Evolutionary conservation across 2,329 filamentous ascomycete genomes (phyloP), one percentile per base, ranked within the genome.

Genomic region (Colletotrichum gigasporum): DNA sequence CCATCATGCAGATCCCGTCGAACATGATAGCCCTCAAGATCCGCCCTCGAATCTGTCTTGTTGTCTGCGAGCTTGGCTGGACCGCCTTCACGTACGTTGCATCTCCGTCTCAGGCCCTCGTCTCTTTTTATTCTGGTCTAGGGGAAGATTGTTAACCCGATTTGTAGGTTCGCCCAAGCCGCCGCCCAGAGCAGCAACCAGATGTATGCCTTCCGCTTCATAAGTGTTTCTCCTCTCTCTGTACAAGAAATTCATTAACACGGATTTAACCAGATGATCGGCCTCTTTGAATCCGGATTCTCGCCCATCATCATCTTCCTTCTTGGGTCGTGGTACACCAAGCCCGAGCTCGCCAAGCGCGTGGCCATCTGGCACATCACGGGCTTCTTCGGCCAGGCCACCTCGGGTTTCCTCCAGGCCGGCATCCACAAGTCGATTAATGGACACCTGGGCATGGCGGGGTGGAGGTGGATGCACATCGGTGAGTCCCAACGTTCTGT

Each of bases 11-110:
- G 70, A 81, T 84, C 0, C 72, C 89, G 26, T 90, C 88, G n/a
- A 91, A 92, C 71, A 77, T 91, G 59, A 76, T 91, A 30, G 82
- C 91, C 44, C 90, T 90, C 71, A 82, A 82, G 8, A 77, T 88
- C 58, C 80, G 85, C 2, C 90, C 90, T 0, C 87, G 84, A 35
- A 75, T 90, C 51, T 92, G 91, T 70, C 82, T 91, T 30, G 86
- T 90, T 0, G 75, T 82, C 10, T 74, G 71, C 64, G 74, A 75
- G 41, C 39, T 55, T 1, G 57, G 50, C 7, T 55, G 57, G 50
- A 55, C 57, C 2, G 57, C 57, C 0, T 55, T 61, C 11, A 61
- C 50, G 57, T 60, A 47, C 3, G 57, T 11, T 6, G 39, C 39
- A 42, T 30, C n/a, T 24, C 5, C 11, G n/a, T 10, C 3, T 2